Base-by-base conservation (phyloP, 2,329 filamentous ascomycete genomes). In the Apiospora saccharicola region DNA sequence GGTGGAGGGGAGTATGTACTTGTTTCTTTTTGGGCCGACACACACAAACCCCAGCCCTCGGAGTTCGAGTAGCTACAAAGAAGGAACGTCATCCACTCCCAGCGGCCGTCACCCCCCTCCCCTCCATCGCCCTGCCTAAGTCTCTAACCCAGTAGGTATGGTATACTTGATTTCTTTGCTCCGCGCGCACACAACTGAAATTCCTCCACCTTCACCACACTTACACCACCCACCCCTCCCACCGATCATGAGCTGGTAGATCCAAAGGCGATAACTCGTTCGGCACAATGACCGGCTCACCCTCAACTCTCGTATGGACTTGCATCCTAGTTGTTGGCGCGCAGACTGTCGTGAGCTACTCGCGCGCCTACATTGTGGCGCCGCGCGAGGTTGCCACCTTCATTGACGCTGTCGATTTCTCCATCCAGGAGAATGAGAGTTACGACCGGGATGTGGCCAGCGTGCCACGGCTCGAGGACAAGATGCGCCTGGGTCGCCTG, bases 381-480 rank as follows among this genome's bases (percentile, higher is more conserved):
- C 90, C 90, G 41, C 84, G 83, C 74, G 90, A 92, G 80, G 85
- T 91, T 71, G 81, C 81, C 72, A 85, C 85, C 72, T 90, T 91
- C 76, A 80, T 91, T 77, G 89, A 91, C 77, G 85, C 87, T 22
- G 85, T 90, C 77, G 89, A 91, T 79, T 89, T 86, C 77, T 93
- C 89, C 51, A 84, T 90, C 68, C 84, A 87, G 75, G 90, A 92
- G 79, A 91, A 91, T 77, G 90, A 91, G 80, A 88, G 85, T 77
- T 91, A 91, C 78, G 88, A 91, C 79, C 84, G 85, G 76, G 89
- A 92, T 76, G 85, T 91, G 68, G 83, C 86, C 71, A 87, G 86
- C 73, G 85, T 91, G 51, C 85, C 85, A 78, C 87, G 87, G 53
- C 83, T 91, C 43, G 90, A 91, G 75, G 90, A 92, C 79, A 91